These are phyloP conservation scores for Carex arenaria DNA, from an alignment of 202 grass and related monocot species.

Conservation along the genomic window DNA sequence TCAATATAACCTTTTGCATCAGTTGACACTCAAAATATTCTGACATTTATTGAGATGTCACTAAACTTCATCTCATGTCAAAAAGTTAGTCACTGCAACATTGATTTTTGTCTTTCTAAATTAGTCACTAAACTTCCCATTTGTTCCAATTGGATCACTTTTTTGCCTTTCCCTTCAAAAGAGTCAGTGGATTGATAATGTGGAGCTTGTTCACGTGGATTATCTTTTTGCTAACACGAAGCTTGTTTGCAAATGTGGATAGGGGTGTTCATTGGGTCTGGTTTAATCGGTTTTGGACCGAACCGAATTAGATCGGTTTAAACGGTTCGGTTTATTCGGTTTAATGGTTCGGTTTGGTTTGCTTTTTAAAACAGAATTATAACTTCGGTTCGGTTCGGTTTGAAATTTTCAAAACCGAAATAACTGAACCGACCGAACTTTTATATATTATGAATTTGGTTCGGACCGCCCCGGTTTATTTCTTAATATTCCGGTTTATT, in stretches of 20 bases:
- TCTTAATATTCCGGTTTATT: too few species aligned
- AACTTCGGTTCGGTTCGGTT: too few species aligned
- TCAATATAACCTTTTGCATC: neutral
- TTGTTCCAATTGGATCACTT: neutral
- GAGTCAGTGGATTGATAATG: neutral
- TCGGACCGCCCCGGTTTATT: too few species aligned
- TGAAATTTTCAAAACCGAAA: too few species aligned
- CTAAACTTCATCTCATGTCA: neutral
- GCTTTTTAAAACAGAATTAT: too few species aligned
- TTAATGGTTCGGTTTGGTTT: too few species aligned
- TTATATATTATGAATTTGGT: too few species aligned
- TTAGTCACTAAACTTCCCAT: neutral
- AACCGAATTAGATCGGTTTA: too few species aligned
- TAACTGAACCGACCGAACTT: too few species aligned
- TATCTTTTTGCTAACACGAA: neutral
- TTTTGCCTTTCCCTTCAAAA: neutral
- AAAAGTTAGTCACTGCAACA: neutral
- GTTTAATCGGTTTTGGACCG: too few species aligned
- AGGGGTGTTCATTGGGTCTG: too few species aligned
- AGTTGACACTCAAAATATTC: neutral
- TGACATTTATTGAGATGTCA: neutral
- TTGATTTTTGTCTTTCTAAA: neutral
- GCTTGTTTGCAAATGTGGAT: neutral
- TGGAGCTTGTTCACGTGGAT: neutral
- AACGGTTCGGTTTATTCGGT: too few species aligned